A percentile compares a stretch with the other conserved stretches of the same genome.
These are phyloP conservation scores for Epichloe sylvatica DNA, from an alignment of 2,329 filamentous ascomycete species.

Conservation along the genomic window DNA sequence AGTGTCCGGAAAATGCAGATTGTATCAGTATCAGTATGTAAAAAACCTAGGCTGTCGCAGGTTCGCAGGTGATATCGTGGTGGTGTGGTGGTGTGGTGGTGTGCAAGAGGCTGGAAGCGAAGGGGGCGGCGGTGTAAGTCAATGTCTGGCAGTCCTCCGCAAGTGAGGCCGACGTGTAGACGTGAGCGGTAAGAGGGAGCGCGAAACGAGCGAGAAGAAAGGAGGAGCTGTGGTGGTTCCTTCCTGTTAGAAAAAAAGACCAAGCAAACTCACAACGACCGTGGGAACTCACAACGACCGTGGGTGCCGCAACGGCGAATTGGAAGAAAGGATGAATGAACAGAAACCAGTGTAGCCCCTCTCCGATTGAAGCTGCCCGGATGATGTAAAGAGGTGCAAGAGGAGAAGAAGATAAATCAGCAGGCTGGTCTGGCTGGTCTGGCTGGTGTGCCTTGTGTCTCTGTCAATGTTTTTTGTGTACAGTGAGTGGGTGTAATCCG, in stretches of 20 bases:
- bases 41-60: not conserved
- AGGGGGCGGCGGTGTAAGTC: slow-evolving; percentile 5
- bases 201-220: not conserved
- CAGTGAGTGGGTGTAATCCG: no score
- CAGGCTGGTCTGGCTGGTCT: no score
- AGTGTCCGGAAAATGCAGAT: not conserved
- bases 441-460: no score
- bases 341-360: not conserved
- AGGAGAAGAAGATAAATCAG: no score
- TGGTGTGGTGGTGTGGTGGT: not conserved
- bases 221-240: not conserved
- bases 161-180: not conserved
- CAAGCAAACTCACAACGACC: not conserved
- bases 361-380: not conserved
- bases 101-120: not conserved
- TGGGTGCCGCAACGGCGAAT: not conserved
- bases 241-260: not conserved
- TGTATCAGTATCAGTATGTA: not conserved
- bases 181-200: not conserved
- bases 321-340: not conserved
- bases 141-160: slow-evolving; percentile 2
- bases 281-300: slow-evolving; percentile 3
- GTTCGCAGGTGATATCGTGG: not conserved
- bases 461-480: no score
- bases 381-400: not conserved